Conservation (phyloP, 1,139 yeast genomes). For the Taphrina wiesneri region DNA sequence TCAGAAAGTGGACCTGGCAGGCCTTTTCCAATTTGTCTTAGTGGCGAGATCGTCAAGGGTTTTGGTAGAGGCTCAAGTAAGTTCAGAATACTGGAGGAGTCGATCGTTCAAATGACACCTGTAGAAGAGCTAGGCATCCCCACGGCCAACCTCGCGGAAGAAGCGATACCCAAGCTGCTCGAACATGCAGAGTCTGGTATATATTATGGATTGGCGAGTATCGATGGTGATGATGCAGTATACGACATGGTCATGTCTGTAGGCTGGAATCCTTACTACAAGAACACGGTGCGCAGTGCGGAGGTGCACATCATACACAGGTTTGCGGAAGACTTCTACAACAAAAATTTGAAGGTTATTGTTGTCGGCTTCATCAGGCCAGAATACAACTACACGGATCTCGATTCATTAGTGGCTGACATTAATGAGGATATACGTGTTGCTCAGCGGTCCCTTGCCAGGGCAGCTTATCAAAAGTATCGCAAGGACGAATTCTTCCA, state of each 20-base stretch:
- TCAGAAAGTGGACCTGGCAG: conserved; percentile 18
- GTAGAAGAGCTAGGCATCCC: conserved; percentile 50
- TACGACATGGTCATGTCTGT: conserved; percentile 92
- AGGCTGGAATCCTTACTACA: conserved; percentile 94
- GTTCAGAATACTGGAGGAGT: conserved; percentile 61
- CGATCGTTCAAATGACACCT: conserved; percentile 55
- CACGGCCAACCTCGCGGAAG: conserved; percentile 54
- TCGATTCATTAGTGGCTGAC: conserved; percentile 80
- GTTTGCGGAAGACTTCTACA: conserved; percentile 71
- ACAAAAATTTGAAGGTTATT: conserved; percentile 67
- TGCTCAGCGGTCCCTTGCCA: conserved; percentile 55
- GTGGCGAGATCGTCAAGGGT: conserved; percentile 65
- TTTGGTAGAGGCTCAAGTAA: conserved; percentile 95
- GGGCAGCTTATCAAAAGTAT: conserved; percentile 31
- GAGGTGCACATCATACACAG: conserved; percentile 85
- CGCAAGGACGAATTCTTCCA: conserved; percentile 30
- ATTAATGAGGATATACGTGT: conserved; percentile 76
- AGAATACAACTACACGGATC: conserved; percentile 71
- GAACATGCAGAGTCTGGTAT: conserved; percentile 68
- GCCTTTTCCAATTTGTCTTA: conserved; percentile 35
- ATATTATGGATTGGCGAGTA: conserved; percentile 78
- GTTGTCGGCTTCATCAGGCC: conserved; percentile 90
- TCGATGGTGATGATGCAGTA: conserved; percentile 48
- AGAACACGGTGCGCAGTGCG: conserved; percentile 70
- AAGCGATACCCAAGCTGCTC: conserved; percentile 44